phyloP scores from a whole-genome alignment of 2,329 filamentous ascomycete genomes.

The Lachnum nothofagi region DNA sequence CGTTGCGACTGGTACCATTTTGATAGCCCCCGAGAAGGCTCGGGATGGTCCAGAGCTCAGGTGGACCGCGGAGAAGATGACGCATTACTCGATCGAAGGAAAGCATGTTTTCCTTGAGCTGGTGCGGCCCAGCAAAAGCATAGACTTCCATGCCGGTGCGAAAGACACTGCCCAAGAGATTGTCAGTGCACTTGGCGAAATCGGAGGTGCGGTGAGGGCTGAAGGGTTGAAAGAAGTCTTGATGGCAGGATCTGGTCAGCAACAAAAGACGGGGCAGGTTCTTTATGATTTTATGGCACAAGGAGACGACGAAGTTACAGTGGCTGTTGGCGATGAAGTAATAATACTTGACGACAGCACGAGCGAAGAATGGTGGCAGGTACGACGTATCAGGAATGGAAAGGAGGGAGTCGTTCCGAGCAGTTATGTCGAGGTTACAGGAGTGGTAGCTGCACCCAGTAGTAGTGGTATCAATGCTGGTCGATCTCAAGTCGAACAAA shows the following conservation, averaged over 20 bases:
- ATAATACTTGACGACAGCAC: constrained; percentile 82
- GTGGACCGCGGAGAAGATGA: constrained; percentile 91
- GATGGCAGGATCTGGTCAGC: constrained; percentile 64
- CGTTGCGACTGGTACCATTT: constrained; percentile 76
- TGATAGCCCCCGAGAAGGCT: constrained; percentile 81
- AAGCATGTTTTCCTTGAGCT: constrained; percentile 97
- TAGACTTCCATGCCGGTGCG: constrained; percentile 94
- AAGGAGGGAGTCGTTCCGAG: constrained; percentile 95
- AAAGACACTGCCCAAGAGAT: constrained; percentile 97
- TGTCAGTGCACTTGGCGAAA: constrained; percentile 77
- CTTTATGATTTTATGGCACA: constrained; percentile 96
- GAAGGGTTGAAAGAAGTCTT: constrained; percentile 81
- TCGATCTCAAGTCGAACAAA: constrained; percentile 70
- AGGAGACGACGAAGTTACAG: constrained; percentile 92
- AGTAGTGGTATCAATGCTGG: constrained; percentile 53
- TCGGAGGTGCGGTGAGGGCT: constrained; percentile 80
- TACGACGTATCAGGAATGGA: constrained; percentile 81
- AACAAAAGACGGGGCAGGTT: constrained; percentile 77
- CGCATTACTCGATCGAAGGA: constrained; percentile 95
- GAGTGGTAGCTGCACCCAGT: constrained; percentile 50
- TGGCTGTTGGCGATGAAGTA: constrained; percentile 84
- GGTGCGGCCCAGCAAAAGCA: constrained; percentile 83
- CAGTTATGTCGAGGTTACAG: constrained; percentile 88
- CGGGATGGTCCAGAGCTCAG: constrained; percentile 81
- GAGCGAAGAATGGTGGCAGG: constrained; percentile 98